Evolutionary conservation across 495 filamentous ascomycete species (phyloP), one percentile per base, ranked within the genome.

Genomic region (Penicillium turbatum): DNA sequence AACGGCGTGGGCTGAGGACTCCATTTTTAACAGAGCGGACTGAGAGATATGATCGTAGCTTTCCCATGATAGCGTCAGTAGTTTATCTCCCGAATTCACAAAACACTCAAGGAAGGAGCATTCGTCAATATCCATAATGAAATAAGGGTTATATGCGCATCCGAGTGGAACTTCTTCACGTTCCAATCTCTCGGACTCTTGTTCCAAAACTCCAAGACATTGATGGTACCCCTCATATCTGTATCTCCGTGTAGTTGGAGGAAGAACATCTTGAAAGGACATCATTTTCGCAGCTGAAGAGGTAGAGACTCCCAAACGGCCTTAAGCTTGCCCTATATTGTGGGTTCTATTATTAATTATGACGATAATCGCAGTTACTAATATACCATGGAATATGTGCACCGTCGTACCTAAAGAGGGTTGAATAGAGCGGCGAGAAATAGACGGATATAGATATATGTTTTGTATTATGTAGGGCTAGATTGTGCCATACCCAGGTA

Each of bases 61-160:
- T 10, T 51, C 54, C 54, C 47, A 51, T 27, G 54, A 56, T 11
- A 26, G 39, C 40, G 40, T 56, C 3, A 52, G 34, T 17, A 51
- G 35, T 11, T 42, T 47, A 5, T 56, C 48, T 12, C 13, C 54
- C 2, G 48, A 56, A 15, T 56, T 48, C 4, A 52, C 54, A 47
- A 56, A 56, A 21, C 48, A 51, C 35, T 56, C 36, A 13, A 47
- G 48, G 48, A 56, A 56, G 48, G 47, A 51, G 21, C 35, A 5
- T n/a, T 56, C 48, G n/a, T 56, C 48, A 15, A 56, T 42, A 34
- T 40, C 31, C 2, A 52, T 40, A 9, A 56, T 48, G 34, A 41
- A 17, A 47, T 56, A 51, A 13, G 54, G 48, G 48, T 37, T 52
- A 34, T n/a, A 39, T 17, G n/a, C 17, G 34, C 27, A 27, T 34